Evolutionary conservation across 805 yeast genomes (phyloP).

Genomic region (Saccharomycopsis guyanensis): DNA sequence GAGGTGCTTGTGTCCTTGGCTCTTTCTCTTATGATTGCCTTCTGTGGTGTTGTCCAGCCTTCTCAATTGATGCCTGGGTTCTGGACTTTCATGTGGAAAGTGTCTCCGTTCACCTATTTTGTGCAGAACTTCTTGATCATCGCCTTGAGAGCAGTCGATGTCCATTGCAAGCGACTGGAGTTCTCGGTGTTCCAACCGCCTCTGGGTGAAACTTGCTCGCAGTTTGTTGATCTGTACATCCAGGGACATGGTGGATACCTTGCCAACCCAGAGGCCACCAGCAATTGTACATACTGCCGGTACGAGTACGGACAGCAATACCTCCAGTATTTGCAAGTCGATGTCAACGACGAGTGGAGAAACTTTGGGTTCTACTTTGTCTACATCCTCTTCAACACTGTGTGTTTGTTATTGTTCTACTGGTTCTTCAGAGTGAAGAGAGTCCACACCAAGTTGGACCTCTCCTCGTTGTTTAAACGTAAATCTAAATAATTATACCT

Average conservation of each 20-base stretch:
- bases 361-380: slow-evolving; percentile 51
- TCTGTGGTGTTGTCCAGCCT: slow-evolving; percentile 58
- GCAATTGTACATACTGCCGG: slow-evolving; percentile 36
- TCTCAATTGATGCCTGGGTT: slow-evolving; percentile 30
- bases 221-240: slow-evolving; percentile 41
- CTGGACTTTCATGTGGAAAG: slow-evolving; percentile 36
- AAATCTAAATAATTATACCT: too few species aligned
- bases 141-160: slow-evolving; percentile 43
- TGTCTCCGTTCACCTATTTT: slow-evolving; percentile 37
- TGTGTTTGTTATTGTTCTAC: slow-evolving; percentile 25
- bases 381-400: slow-evolving; percentile 42
- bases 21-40: slow-evolving; percentile 49
- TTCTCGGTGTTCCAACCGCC: slow-evolving; percentile 45
- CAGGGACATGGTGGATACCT: slow-evolving; percentile 46
- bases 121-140: slow-evolving; percentile 40
- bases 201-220: slow-evolving; percentile 52
- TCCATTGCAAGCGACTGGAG: slow-evolving; percentile 43
- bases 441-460: background rate
- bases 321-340: slow-evolving; percentile 32
- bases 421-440: slow-evolving; percentile 4
- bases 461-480: background rate
- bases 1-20: slow-evolving; percentile 48
- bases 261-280: slow-evolving; percentile 37
- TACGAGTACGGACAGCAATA: slow-evolving; percentile 34
- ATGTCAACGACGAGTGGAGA: slow-evolving; percentile 47